These are phyloP conservation scores for Podospora sp. DNA, from an alignment of 495 filamentous ascomycete species.

Conservation along the genomic window DNA sequence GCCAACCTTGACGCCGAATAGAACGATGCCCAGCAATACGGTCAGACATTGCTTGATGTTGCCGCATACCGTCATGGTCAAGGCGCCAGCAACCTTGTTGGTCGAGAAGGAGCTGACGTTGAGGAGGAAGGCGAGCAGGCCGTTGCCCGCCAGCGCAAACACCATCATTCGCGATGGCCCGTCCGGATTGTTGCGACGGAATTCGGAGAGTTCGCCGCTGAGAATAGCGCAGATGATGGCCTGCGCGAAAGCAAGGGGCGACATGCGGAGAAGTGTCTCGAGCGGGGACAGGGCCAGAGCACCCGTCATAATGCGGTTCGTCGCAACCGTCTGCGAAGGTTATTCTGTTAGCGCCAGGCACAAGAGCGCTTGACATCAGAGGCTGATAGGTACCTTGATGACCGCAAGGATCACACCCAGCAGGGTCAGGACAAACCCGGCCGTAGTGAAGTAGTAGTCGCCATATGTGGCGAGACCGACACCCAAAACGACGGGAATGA, in stretches of 20 bases:
- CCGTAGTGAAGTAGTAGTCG: constrained; percentile 58
- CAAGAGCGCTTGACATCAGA: not conserved
- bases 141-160: constrained; percentile 48
- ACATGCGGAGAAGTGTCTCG: constrained; percentile 59
- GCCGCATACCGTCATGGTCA: constrained; percentile 60
- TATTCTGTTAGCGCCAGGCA: not conserved
- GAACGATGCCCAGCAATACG: constrained; percentile 54
- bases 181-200: constrained; percentile 25
- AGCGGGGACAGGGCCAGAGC: constrained; percentile 52
- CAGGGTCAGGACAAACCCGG: constrained; percentile 56
- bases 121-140: constrained; percentile 54
- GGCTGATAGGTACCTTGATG: constrained; percentile 41
- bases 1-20: constrained; percentile 55
- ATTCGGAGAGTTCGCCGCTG: constrained; percentile 47
- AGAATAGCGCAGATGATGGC: constrained; percentile 51
- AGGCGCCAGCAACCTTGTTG: constrained; percentile 58
- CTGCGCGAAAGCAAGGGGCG: constrained; percentile 56
- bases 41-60: constrained; percentile 63
- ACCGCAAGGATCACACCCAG: constrained; percentile 57
- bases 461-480: constrained; percentile 58
- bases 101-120: constrained; percentile 59
- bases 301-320: constrained; percentile 60
- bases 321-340: constrained; percentile 48
- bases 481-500: constrained; percentile 60
- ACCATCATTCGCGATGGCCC: constrained; percentile 25